phyloP scores from a whole-genome alignment of 2,329 filamentous ascomycete species.

The Chalara sp. region DNA sequence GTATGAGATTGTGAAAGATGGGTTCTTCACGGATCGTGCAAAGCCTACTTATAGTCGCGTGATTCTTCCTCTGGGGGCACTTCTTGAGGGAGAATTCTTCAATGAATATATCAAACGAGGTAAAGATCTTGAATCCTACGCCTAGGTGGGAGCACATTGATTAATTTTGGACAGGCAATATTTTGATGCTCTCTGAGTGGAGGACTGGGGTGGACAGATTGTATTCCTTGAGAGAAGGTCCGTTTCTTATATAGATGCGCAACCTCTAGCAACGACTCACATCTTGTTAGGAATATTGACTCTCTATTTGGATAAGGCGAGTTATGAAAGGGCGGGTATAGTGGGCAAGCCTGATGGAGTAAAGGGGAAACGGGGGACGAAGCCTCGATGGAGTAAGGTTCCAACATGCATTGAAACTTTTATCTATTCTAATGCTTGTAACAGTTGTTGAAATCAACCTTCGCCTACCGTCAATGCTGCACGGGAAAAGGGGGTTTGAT shows the following conservation, averaged over 20 bases:
- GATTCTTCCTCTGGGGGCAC: slow-evolving; percentile 62
- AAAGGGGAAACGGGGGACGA: slow-evolving; percentile 52
- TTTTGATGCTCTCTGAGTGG: slow-evolving; percentile 80
- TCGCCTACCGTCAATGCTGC: slow-evolving; percentile 66
- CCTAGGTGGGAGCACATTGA: slow-evolving; percentile 1
- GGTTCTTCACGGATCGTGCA: slow-evolving; percentile 38
- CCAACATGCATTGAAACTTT: not conserved
- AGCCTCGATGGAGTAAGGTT: slow-evolving; percentile 65
- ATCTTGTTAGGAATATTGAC: slow-evolving; percentile 53
- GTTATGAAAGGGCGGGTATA: slow-evolving; percentile 77
- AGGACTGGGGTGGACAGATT: slow-evolving; percentile 62
- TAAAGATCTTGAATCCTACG: slow-evolving; percentile 1
- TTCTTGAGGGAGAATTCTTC: slow-evolving; percentile 73
- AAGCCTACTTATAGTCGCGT: slow-evolving; percentile 56
- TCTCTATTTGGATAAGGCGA: slow-evolving; percentile 73
- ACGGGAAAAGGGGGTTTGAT: slow-evolving; percentile 26
- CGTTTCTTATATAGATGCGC: not conserved
- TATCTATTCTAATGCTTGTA: slow-evolving; percentile 21
- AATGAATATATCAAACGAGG: slow-evolving; percentile 70
- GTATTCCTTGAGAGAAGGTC: slow-evolving; percentile 66
- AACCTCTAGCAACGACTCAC: too few relatives aligned
- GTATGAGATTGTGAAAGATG: slow-evolving; percentile 46
- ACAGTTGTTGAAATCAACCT: slow-evolving; percentile 74
- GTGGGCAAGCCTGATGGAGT: slow-evolving; percentile 60
- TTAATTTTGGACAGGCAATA: slow-evolving; percentile 48